Evolutionary conservation across 164 flowering plant species (phyloP), one percentile per base, ranked within the genome.

Genomic region (Dillenia turbinata): DNA sequence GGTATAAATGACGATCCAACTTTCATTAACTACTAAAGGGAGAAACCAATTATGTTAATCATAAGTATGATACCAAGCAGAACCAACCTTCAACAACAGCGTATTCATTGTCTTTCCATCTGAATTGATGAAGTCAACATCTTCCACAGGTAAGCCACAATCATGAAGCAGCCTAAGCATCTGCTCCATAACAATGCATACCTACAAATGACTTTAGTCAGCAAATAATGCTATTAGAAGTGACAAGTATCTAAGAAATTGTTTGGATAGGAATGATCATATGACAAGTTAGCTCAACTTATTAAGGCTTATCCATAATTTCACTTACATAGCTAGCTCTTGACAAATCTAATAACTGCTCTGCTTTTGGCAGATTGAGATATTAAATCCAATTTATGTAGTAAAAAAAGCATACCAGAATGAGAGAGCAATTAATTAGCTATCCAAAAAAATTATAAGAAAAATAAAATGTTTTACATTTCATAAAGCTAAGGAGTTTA

Each of bases 101-200:
- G 83, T 90, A 81, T 92, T 90, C 98, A 95, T 92, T 51, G 87
- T 75, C 61, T 76, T 81, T 61, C 99, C 97, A 77, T 92, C 97
- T 64, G 89, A 78, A 75, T 95, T 95, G 71, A 95, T 87, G 79
- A 92, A 89, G 73, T 92, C 97, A 52, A 90, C 96, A 75, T 95
- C 97, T 62, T 85, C 95, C 72, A 71, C 56, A 12, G 83, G 83
- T 61, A 95, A 72, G 14, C 99, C 98, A 78, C 98, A 92, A 12
- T 68, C 58, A 68, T 92, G 98, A 69, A 95, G 97, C 44, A 92
- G 66, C 2, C 95, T 83, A 73, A 92, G 75, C 98, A 92, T 92
- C 80, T 90, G 99, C 64, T 95, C 98, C 99, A 92, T 92, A 53
- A 95, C 97, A 77, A 95, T 77, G 77, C 88, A 80, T 43, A 91